These are phyloP conservation scores for Pseudocercospora macadamiae DNA, from an alignment of 2,329 filamentous ascomycete species.

Conservation along the genomic window DNA sequence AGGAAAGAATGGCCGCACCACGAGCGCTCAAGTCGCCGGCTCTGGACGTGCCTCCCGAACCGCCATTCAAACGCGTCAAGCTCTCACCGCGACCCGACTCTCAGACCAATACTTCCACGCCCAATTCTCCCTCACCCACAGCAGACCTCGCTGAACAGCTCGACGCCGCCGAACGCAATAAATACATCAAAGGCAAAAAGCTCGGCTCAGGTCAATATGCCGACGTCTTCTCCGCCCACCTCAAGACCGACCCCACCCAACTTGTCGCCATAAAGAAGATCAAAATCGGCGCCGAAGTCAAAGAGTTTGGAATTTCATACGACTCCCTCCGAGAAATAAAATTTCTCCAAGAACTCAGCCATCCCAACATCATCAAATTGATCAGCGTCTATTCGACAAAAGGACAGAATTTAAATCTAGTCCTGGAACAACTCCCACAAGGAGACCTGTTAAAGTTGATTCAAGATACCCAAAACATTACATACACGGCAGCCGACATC, in stretches of 20 bases:
- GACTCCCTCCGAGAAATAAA: conserved; percentile 96
- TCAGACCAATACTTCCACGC: conserved; percentile 18
- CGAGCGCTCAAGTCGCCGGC: conserved; percentile 33
- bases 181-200: conserved; percentile 91
- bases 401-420: conserved; percentile 93
- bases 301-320: conserved; percentile 81
- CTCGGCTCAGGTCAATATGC: conserved; percentile 97
- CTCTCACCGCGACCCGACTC: conserved; percentile 19
- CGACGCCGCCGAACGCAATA: conserved; percentile 64
- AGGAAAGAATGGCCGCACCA: conserved; percentile 6
- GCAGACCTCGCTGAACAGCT: conserved; percentile 52
- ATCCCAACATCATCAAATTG: conserved; percentile 93
- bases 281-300: conserved; percentile 82
- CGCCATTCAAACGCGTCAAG: conserved; percentile 37
- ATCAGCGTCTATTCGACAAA: conserved; percentile 94
- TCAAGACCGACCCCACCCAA: conserved; percentile 69
- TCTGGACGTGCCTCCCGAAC: conserved; percentile 38
- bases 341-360: conserved; percentile 88
- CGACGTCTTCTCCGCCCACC: conserved; percentile 87
- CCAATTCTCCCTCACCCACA: conserved; percentile 16
- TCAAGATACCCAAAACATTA: conserved; percentile 75
- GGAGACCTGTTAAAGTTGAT: conserved; percentile 95
- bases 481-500: conserved; percentile 86
- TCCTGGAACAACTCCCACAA: conserved; percentile 90
- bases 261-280: conserved; percentile 94